phyloP scores from a whole-genome alignment of 73 alveolate genomes.

The Blepharisma japonicum region DNA sequence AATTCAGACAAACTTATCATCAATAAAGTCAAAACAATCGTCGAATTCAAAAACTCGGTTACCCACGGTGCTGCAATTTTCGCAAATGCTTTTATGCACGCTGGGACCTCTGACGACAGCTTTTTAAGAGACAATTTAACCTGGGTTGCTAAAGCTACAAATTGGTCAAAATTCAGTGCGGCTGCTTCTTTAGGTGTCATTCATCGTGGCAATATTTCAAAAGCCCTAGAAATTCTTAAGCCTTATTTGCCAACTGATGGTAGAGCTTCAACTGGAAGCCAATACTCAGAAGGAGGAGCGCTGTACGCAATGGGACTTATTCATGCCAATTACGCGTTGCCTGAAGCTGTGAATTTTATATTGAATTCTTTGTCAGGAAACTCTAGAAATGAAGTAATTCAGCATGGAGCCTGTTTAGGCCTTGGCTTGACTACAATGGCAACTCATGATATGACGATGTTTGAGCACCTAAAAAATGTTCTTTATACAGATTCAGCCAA shows the following conservation, averaged over 20 bases:
- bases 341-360: constrained; percentile 55
- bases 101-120: constrained; percentile 57
- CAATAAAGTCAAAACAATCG: constrained; percentile 40
- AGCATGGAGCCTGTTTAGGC: constrained; percentile 97
- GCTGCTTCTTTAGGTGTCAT: constrained; percentile 95
- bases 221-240: constrained; percentile 68
- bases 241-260: constrained; percentile 61
- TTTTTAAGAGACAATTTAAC: constrained; percentile 68
- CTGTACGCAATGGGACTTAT: constrained; percentile 87
- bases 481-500: constrained; percentile 89
- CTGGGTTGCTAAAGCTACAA: constrained; percentile 87
- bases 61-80: constrained; percentile 60
- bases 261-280: constrained; percentile 26
- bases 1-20: constrained; percentile 65
- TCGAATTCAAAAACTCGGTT: constrained; percentile 49
- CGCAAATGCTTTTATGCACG: constrained; percentile 62
- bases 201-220: constrained; percentile 86
- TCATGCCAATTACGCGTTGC: constrained; percentile 77
- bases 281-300: constrained; percentile 83
- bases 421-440: constrained; percentile 92
- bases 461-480: constrained; percentile 66
- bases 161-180: constrained; percentile 95
- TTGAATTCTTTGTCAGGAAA: constrained; percentile 47
- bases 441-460: constrained; percentile 67
- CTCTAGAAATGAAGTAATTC: constrained; percentile 72